Evolutionary conservation across 345 rosid species (phyloP), one percentile per base, ranked within the genome.

Genomic region (Euphorbia pulcherrima): DNA sequence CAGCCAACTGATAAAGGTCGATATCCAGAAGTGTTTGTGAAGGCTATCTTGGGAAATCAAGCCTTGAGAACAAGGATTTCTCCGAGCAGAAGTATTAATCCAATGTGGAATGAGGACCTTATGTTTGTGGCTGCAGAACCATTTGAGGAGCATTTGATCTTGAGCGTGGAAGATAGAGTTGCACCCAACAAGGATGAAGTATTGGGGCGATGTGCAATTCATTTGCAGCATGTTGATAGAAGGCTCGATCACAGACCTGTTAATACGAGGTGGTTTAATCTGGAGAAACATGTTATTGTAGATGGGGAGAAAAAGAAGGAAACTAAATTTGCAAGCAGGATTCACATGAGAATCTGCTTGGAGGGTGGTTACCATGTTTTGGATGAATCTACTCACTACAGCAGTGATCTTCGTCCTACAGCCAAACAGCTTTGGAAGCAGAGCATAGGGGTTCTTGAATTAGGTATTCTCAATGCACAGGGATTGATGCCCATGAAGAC

Each of bases 331-430:
- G 79, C 97, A 6, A 95, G 97, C 81, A 85, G 84, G 88, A 89
- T 95, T 69, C 79, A 80, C 74, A 60, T 86, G 51, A 69, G 80
- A 54, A 9, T 87, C 24, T 82, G 86, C 77, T 61, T 95, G 57
- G 97, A 95, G 57, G 90, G 90, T 8, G 97, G 99, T n/a, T 92
- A 92, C 74, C 97, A 95, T 76, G 97, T 92, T 65, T 90, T 95
- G 47, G 99, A 95, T 12, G 99, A 95, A 77, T 87, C 97, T 16
- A 88, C 97, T 0, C 90, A 87, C 78, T 90, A 92, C 65, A 95
- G 97, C 82, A 92, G 97, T 57, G 92, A 95, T 81, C 90, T 91
- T 29, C 95, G 94, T 68, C 96, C 97, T 0, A 90, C 97, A 4
- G 90, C 97, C 0, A 95, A 87, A 84, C 78, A 77, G 72, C 75